Conservation (phyloP, 2,329 filamentous ascomycete species). For the Apiospora phragmitis region DNA sequence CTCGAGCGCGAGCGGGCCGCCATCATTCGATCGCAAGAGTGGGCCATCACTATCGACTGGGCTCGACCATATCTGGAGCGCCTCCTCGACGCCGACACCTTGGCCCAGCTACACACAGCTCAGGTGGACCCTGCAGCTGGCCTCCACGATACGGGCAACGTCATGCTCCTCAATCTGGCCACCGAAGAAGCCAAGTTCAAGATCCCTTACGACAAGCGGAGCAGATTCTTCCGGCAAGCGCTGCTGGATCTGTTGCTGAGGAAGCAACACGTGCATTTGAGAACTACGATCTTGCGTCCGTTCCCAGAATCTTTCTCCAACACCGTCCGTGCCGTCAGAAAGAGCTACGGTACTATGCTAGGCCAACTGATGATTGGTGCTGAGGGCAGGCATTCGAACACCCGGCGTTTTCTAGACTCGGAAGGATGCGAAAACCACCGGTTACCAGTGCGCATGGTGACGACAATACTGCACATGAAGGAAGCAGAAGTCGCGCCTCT, state of each 20-base stretch:
- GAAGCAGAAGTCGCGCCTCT: conserved; percentile 36
- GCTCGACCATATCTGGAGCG: conserved; percentile 39
- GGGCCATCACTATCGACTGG: conserved; percentile 64
- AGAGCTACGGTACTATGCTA: no score
- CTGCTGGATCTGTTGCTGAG: conserved; percentile 31
- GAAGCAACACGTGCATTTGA: conserved; percentile 32
- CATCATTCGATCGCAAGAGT: conserved; percentile 44
- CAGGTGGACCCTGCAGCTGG: conserved; percentile 18
- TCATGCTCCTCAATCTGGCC: conserved; percentile 41
- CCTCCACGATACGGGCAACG: conserved; percentile 39
- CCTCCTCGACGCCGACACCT: conserved; percentile 22
- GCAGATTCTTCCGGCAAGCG: conserved; percentile 38
- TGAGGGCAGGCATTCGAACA: conserved; percentile 40
- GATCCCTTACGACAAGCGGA: conserved; percentile 38
- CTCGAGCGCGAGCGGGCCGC: conserved; percentile 2
- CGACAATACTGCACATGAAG: conserved; percentile 38
- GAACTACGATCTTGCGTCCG: no score
- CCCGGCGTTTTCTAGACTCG: conserved; percentile 35
- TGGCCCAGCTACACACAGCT: conserved; percentile 16
- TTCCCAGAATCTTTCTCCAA: no score
- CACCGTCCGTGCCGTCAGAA: no score
- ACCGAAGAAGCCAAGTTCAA: conserved; percentile 38
- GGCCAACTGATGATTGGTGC: conserved; percentile 40
- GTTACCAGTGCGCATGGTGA: conserved; percentile 40
- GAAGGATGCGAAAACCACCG: conserved; percentile 29